Evolutionary conservation across 768 basidiomycete genomes (phyloP), one percentile per base, ranked within the genome.

Genomic region (Imleria badia): DNA sequence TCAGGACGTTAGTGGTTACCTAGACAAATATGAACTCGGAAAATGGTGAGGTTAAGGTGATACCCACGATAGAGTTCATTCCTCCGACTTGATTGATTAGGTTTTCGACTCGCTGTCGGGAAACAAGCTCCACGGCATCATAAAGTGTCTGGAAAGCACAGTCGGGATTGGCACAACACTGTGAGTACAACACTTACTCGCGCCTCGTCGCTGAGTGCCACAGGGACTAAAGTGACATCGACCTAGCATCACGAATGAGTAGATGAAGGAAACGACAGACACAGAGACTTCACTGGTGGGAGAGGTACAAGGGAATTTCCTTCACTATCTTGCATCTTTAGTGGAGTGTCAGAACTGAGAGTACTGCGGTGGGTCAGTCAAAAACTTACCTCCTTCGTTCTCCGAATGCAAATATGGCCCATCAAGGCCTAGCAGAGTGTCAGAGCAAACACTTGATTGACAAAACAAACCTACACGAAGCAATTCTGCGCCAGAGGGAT

Each of bases 261-360:
- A 12, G 4, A 22, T 20, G 15, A 29, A 40, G 6, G 15, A n/a
- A 45, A 22, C 3, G 6, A 17, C 3, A 35, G 5, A 26, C 35
- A 5, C 41, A 45, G 38, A 11, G 31, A 44, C 58, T 71, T 65
- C 64, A 83, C 85, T 6, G 87, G 82, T 35, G 94, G 94, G 13
- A 97, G 77, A 14, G 84, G 78, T 3, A 97, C 81, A 9, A 97
- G 75, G 15, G 78, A 72, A 17, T 86, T 84, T 19, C 94, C 94
- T 17, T 82, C 69, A 8, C 74, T 78, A 65, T 95, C 91, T 78
- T 90, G 87, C 88, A 96, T 94, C 84, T 94, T 61, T 1, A 17
- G 36, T 35, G 29, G 26, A 41, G 61, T 1, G 60, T 75, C 7
- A 75, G 53, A 20, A 23, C 29, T 31, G 13, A 48, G 31, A 29